These are phyloP conservation scores for Volvox africanus DNA, from an alignment of 139 green algal species.

Conservation along the genomic window DNA sequence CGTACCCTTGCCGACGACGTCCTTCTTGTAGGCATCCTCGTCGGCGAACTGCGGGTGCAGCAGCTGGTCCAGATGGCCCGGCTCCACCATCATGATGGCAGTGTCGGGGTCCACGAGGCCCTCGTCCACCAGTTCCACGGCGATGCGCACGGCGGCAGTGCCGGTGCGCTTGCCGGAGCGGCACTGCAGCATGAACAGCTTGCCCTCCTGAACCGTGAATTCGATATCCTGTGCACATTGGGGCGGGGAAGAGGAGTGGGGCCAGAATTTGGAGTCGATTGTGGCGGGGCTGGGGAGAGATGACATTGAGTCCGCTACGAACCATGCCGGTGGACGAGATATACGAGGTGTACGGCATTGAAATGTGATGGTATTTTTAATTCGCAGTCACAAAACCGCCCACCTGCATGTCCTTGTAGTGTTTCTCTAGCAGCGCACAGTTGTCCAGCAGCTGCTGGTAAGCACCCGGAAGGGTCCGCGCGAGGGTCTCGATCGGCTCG, in stretches of 20 bases:
- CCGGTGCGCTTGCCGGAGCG: constrained; percentile 90
- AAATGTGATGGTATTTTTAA: not conserved
- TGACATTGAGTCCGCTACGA: no score
- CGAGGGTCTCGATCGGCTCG: constrained; percentile 78
- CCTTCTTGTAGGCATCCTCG: constrained; percentile 58
- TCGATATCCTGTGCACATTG: constrained; percentile 83
- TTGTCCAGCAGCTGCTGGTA: constrained; percentile 85
- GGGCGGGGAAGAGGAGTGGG: not conserved
- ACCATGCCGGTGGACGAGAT: not conserved
- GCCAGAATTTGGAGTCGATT: no score
- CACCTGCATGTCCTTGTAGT: constrained; percentile 90
- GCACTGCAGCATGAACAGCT: constrained; percentile 92
- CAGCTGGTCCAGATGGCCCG: constrained; percentile 90
- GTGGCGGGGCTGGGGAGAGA: no score
- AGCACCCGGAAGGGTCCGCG: constrained; percentile 76
- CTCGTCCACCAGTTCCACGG: constrained; percentile 84
- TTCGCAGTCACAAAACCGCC: not conserved
- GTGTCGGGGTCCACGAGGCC: constrained; percentile 44
- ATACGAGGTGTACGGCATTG: not conserved
- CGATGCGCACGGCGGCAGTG: constrained; percentile 80
- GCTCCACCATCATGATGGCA: constrained; percentile 84
- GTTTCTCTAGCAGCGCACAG: constrained; percentile 80
- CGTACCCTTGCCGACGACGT: constrained; percentile 46
- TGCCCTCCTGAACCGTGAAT: constrained; percentile 91
- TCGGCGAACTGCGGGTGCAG: constrained; percentile 89